Percentiles rank a stretch among this genome's conserved stretches.
Evolutionary conservation across 1,284 basidiomycete genomes (phyloP).

Genomic region (Termitomyces sp.): DNA sequence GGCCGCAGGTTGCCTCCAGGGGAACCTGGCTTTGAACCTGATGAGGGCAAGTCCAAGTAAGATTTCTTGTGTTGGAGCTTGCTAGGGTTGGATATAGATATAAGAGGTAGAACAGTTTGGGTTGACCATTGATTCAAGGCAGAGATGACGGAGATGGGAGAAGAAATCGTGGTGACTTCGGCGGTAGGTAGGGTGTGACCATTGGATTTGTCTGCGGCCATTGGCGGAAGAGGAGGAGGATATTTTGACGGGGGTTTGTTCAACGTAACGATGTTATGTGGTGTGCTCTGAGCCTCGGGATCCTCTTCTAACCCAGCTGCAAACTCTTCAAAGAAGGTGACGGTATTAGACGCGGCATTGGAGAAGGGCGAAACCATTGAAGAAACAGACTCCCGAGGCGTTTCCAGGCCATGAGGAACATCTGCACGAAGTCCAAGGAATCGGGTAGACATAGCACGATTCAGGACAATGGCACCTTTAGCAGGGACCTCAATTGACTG

Average conservation of each 20-base stretch:
- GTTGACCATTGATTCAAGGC: slow-evolving; percentile 44
- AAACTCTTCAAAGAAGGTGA: slow-evolving; percentile 56
- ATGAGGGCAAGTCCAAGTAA: slow-evolving; percentile 26
- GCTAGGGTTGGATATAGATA: slow-evolving; percentile 46
- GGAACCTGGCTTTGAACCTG: slow-evolving; percentile 29
- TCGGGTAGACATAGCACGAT: slow-evolving; percentile 39
- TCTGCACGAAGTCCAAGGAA: slow-evolving; percentile 45
- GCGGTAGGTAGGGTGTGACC: slow-evolving; percentile 30
- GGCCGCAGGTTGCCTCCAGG: slow-evolving; percentile 48
- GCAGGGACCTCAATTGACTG: slow-evolving; percentile 32
- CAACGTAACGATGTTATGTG: slow-evolving; percentile 44
- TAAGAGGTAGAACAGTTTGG: slow-evolving; percentile 46
- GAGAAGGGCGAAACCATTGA: slow-evolving; percentile 42
- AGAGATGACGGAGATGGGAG: slow-evolving; percentile 25
- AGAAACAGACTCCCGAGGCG: slow-evolving; percentile 46
- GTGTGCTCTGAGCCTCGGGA: slow-evolving; percentile 58
- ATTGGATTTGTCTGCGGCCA: slow-evolving; percentile 40
- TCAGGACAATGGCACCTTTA: slow-evolving; percentile 24
- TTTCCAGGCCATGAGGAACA: slow-evolving; percentile 43
- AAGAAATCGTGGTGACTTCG: slow-evolving; percentile 23
- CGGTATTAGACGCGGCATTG: slow-evolving; percentile 50
- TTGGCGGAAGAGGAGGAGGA: slow-evolving; percentile 32
- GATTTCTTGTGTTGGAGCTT: slow-evolving; percentile 41
- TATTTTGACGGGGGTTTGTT: slow-evolving; percentile 34
- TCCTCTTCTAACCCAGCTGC: slow-evolving; percentile 37